phyloP scores from a whole-genome alignment of 228 moss, liverwort and hornwort genomes.

The Sphagnum fallax region DNA sequence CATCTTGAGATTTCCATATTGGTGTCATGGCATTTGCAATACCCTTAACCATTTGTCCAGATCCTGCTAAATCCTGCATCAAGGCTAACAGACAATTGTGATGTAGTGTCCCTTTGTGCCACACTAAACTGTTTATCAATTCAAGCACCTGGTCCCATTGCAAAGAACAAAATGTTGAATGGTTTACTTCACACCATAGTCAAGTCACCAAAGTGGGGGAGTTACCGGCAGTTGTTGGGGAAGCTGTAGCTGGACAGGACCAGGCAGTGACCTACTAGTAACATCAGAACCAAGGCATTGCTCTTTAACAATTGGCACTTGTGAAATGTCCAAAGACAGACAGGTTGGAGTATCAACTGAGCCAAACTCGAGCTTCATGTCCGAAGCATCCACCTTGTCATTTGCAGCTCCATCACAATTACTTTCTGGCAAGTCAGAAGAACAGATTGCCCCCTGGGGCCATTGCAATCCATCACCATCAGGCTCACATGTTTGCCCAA shows the following conservation, averaged over 20 bases:
- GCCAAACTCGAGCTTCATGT: conserved; percentile 25
- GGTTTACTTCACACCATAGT: too few species aligned
- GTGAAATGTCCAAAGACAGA: neutral
- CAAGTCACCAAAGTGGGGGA: conserved; percentile 3
- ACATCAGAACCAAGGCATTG: too few species aligned
- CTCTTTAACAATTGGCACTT: too few species aligned
- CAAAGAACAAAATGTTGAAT: too few species aligned
- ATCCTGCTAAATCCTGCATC: conserved; percentile 23
- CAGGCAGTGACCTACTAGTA: too few species aligned
- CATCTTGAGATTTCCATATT: conserved; percentile 45
- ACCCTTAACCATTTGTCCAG: conserved; percentile 19
- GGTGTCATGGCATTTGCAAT: conserved; percentile 15
- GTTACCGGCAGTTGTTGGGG: conserved; percentile 18
- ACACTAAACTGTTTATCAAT: too few species aligned
- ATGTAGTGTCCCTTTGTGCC: too few species aligned
- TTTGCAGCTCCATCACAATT: conserved; percentile 13
- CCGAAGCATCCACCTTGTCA: conserved; percentile 11
- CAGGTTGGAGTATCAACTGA: conserved; percentile 14
- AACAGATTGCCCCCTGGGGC: conserved; percentile 37
- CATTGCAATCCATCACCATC: conserved; percentile 38
- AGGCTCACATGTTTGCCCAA: conserved; percentile 15
- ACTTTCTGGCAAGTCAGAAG: conserved; percentile 30
- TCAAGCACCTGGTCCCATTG: too few species aligned
- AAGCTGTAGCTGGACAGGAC: conserved; percentile 7
- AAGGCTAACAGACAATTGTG: too few species aligned